These are phyloP conservation scores for Ustilago hordei DNA, from an alignment of 1,284 basidiomycete species.

Conservation along the genomic window DNA sequence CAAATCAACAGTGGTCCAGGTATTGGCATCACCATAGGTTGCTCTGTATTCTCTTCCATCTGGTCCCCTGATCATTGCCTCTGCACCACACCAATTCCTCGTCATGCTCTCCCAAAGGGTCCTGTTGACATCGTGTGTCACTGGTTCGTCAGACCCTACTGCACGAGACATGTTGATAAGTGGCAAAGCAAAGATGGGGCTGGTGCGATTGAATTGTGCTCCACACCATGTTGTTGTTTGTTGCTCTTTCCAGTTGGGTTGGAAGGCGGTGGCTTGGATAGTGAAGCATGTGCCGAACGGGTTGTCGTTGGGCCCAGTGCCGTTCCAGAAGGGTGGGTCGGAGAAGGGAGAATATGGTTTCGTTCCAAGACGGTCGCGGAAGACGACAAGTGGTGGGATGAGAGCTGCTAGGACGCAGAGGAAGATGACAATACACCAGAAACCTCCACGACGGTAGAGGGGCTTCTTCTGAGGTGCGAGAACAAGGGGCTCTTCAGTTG, in stretches of 20 bases:
- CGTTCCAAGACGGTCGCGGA: conserved; percentile 24
- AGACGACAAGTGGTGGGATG: conserved; percentile 37
- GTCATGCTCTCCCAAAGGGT: conserved; percentile 35
- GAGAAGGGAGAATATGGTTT: conserved; percentile 10
- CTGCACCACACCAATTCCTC: conserved; percentile 47
- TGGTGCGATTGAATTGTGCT: conserved; percentile 40
- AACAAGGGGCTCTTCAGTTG: conserved; percentile 34
- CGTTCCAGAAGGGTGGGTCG: conserved; percentile 49
- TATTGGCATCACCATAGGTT: conserved; percentile 37
- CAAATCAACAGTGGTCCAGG: conserved; percentile 35
- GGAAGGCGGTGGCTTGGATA: conserved; percentile 44
- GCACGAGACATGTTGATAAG: conserved; percentile 43
- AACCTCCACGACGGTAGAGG: conserved; percentile 28
- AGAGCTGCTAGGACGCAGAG: conserved; percentile 33
- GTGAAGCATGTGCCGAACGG: conserved; percentile 50
- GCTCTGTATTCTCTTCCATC: conserved; percentile 30
- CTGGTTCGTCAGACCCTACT: conserved; percentile 4
- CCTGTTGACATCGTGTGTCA: conserved; percentile 17
- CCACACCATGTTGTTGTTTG: conserved; percentile 50
- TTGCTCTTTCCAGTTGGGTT: conserved; percentile 45
- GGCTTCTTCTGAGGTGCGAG: conserved; percentile 19
- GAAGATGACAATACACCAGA: conserved; percentile 36
- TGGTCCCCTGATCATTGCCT: conserved; percentile 38
- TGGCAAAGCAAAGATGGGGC: conserved; percentile 45
- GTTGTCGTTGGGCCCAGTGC: conserved; percentile 44